Evolutionary conservation across 495 filamentous ascomycete genomes (phyloP).

Genomic region (Xanthoparmelia taractica): DNA sequence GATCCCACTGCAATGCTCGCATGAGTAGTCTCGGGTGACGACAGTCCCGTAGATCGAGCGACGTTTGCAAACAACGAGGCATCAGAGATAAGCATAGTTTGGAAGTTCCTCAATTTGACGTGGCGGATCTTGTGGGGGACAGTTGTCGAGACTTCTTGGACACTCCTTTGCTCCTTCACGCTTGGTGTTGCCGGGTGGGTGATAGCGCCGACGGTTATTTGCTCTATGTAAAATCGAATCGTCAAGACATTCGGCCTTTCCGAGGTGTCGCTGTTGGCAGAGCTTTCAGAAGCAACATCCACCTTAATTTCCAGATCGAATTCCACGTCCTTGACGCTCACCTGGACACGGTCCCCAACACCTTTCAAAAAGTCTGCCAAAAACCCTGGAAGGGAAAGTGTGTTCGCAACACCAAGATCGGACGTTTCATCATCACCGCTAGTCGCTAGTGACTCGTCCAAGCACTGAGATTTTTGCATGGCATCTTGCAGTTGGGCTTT

Average conservation of each 20-base stretch:
- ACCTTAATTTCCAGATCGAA: conserved; percentile 47
- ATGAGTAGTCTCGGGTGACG: conserved; percentile 52
- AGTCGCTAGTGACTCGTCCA: conserved; percentile 40
- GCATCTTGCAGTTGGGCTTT: conserved; percentile 70
- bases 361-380: conserved; percentile 77
- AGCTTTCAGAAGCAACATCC: conserved; percentile 25
- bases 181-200: conserved; percentile 34
- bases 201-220: conserved; percentile 59
- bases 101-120: conserved; percentile 55
- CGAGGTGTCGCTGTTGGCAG: conserved; percentile 6
- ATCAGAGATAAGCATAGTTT: conserved; percentile 61
- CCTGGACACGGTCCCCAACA: conserved; percentile 67
- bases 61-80: conserved; percentile 63
- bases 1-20: conserved; percentile 33
- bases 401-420: conserved; percentile 62
- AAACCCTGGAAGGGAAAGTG: conserved; percentile 68
- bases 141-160: not conserved
- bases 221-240: conserved; percentile 56
- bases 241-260: conserved; percentile 46
- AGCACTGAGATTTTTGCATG: conserved; percentile 58
- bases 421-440: conserved; percentile 52
- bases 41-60: conserved; percentile 50
- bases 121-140: conserved; percentile 53
- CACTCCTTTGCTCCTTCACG: not conserved
- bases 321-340: conserved; percentile 60